Conservation (phyloP, 805 yeast genomes). For the Yarrowia sp. region DNA sequence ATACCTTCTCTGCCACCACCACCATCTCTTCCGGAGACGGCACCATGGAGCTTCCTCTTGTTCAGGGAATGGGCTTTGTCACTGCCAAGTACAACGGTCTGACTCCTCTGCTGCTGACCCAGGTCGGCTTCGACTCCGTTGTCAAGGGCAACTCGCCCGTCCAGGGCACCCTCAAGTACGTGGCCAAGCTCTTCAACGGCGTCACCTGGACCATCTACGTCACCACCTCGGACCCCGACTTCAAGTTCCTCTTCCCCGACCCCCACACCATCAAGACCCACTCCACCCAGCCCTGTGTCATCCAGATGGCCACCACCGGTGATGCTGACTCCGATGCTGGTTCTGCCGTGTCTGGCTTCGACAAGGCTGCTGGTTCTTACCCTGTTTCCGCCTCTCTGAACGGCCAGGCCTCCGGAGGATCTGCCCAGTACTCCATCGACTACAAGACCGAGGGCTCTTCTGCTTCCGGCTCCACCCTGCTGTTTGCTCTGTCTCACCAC, state of each 20-base stretch:
- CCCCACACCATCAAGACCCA: slow-evolving; percentile 51
- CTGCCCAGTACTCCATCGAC: slow-evolving; percentile 58
- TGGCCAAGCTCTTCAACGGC: slow-evolving; percentile 52
- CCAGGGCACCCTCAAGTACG: slow-evolving; percentile 52
- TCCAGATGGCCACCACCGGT: slow-evolving; percentile 60
- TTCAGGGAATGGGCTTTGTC: slow-evolving; percentile 84
- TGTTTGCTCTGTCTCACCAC: slow-evolving; percentile 77
- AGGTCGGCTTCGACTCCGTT: slow-evolving; percentile 56
- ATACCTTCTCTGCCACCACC: slow-evolving; percentile 60
- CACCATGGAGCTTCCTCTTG: slow-evolving; percentile 62
- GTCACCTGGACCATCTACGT: slow-evolving; percentile 62
- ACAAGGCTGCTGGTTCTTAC: slow-evolving; percentile 73
- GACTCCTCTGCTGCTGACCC: slow-evolving; percentile 56
- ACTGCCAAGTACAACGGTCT: slow-evolving; percentile 63
- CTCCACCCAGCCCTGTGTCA: slow-evolving; percentile 53
- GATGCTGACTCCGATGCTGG: slow-evolving; percentile 49
- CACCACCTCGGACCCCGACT: slow-evolving; percentile 46
- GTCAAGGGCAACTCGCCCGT: slow-evolving; percentile 49
- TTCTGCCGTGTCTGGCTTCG: slow-evolving; percentile 56
- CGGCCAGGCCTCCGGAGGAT: slow-evolving; percentile 58
- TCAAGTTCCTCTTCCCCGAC: slow-evolving; percentile 49
- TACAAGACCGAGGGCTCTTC: slow-evolving; percentile 63
- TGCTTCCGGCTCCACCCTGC: slow-evolving; percentile 52
- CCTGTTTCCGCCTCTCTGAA: slow-evolving; percentile 57
- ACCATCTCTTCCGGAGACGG: slow-evolving; percentile 49